A percentile compares a stretch with the other conserved stretches of the same genome.
Conservation (phyloP, 108 stramenopile species). For the Nitzschia putrida region DNA sequence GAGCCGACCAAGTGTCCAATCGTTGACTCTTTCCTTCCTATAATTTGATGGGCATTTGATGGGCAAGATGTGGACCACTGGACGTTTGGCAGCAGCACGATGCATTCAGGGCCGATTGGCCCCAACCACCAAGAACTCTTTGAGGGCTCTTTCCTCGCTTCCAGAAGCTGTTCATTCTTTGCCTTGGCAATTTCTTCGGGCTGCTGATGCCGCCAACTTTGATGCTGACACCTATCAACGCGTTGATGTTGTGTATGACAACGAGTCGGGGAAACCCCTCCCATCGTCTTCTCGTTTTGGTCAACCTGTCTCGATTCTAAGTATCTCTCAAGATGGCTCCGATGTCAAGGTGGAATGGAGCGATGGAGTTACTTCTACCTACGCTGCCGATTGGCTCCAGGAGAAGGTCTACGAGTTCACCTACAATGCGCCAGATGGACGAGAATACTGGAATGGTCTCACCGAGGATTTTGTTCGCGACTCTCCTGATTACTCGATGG, state of each 20-base stretch:
- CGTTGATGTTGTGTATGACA: conserved; percentile 61
- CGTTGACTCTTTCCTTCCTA: too few relatives aligned
- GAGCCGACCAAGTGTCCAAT: too few relatives aligned
- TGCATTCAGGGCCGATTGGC: too few relatives aligned
- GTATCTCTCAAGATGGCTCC: conserved; percentile 4
- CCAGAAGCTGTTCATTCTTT: conserved; percentile 23
- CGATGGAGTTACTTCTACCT: conserved; percentile 40
- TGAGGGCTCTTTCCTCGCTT: not conserved
- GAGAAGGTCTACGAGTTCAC: conserved; percentile 25
- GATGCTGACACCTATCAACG: conserved; percentile 68
- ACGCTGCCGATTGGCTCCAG: conserved; percentile 47
- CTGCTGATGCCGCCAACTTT: conserved; percentile 46
- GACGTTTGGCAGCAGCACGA: too few relatives aligned
- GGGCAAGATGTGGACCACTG: too few relatives aligned
- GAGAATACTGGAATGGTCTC: conserved; percentile 61
- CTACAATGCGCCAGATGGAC: conserved; percentile 28
- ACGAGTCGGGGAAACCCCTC: conserved; percentile 53
- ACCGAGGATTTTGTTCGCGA: conserved; percentile 55
- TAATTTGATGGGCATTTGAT: too few relatives aligned
- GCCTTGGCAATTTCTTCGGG: conserved; percentile 55
- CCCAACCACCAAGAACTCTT: not conserved
- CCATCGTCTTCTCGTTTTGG: conserved; percentile 1
- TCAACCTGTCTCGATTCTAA: conserved; percentile 15
- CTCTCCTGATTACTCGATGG: conserved; percentile 47
- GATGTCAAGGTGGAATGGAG: conserved; percentile 38